Percentiles rank a stretch among this genome's conserved stretches.
These are phyloP conservation scores for Ilyonectria mors-panacis DNA, from an alignment of 2,329 filamentous ascomycete species.

Conservation along the genomic window DNA sequence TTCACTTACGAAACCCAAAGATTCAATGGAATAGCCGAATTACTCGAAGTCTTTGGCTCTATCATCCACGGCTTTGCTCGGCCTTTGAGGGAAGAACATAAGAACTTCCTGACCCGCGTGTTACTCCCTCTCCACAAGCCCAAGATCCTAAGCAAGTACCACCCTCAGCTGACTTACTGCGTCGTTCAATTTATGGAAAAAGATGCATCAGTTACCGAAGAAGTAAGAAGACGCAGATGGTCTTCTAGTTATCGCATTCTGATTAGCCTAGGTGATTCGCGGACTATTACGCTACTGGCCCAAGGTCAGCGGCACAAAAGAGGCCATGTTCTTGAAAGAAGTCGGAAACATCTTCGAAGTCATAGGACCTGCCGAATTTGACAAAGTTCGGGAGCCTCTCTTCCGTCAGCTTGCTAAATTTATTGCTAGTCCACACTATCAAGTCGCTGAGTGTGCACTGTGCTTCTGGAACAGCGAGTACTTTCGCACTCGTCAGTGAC, in stretches of 20 bases:
- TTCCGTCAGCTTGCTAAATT: constrained; percentile 99
- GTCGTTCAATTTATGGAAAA: constrained; percentile 99
- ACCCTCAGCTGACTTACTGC: constrained; percentile 97
- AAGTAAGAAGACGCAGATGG: constrained; percentile 66
- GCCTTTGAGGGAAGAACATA: constrained; percentile 98
- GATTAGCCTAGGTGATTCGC: constrained; percentile 81
- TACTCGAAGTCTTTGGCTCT: constrained; percentile 95
- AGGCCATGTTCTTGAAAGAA: constrained; percentile 99
- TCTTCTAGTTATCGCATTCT: constrained; percentile 21
- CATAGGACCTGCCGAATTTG: constrained; percentile 98
- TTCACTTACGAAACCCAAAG: constrained; percentile 99
- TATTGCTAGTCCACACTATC: constrained; percentile 97
- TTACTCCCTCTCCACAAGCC: constrained; percentile 96
- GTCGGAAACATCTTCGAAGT: constrained; percentile 99
- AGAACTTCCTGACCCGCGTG: constrained; percentile 94
- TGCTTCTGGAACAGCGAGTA: constrained; percentile 99
- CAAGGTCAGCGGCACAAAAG: constrained; percentile 99
- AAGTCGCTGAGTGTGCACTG: constrained; percentile 95
- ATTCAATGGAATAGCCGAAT: constrained; percentile 97
- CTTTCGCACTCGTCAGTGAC: constrained; percentile 98
- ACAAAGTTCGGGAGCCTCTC: constrained; percentile 96
- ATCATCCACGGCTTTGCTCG: constrained; percentile 99
- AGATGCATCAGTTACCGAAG: constrained; percentile 95
- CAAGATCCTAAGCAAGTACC: constrained; percentile 99
- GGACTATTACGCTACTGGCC: constrained; percentile 97